Evolutionary conservation across 225 moss, liverwort and hornwort species (phyloP), one percentile per base, ranked within the genome.

Genomic region (Physcomitrellopsis africana): DNA sequence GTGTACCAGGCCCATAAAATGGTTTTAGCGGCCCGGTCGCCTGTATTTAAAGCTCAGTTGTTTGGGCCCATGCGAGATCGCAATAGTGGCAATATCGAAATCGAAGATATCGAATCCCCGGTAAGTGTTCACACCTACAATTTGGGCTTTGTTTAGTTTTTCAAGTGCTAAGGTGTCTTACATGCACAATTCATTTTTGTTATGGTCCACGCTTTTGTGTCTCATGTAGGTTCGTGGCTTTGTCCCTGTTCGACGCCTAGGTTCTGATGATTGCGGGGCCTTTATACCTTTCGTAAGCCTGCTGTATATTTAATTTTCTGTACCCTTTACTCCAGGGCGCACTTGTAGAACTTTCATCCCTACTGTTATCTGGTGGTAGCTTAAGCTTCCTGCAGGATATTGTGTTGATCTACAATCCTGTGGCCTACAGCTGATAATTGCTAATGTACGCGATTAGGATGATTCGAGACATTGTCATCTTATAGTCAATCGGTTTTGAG

Each of bases 31-130:
- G 93, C 95, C 15, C 92, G 99, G 43, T 99, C 99, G 44, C 99
- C 99, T 62, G 99, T 99, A 15, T 99, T 99, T 58, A 95, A 99
- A 74, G 99, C 99, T 9, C 99, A 92, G 75, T 82, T 99, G 11
- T 99, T 92, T 66, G 99, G 99, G 15, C 99, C 92, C 14, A 87
- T 99, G 93, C 93, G 99, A 51, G 99, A 99, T 75, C 92, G 95
- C 6, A 95, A 93, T 51, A 90, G 95, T 67, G 89, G 90, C 75
- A 92, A 92, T 65, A 90, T 99, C 67, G 85, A 86, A 63, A 89
- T 99, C 42, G 89, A 92, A 85, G 99, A 99, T 59, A 92, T 99
- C 24, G 95, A 95, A 80, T 89, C 95, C 0, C 93, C 93, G 54
- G 99, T 99, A 73, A 58, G 81, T 55, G 48, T 53, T 2, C 32